Conservation (phyloP, 331 rosid species). For the Stylosanthes scabra region DNA sequence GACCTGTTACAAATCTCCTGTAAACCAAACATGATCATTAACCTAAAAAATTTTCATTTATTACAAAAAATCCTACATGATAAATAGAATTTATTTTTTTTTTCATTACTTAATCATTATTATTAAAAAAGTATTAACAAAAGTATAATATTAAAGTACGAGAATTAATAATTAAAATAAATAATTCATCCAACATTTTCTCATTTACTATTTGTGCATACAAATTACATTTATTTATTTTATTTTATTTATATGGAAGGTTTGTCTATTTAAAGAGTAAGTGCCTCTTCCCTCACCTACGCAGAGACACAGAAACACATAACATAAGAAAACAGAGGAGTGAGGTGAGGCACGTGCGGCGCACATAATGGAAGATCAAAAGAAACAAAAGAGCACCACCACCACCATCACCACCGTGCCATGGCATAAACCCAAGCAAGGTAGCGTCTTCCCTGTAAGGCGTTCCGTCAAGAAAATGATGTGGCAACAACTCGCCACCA, state of each 20-base stretch:
- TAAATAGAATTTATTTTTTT: too few relatives aligned
- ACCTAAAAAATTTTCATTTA: too few relatives aligned
- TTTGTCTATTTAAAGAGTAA: neutral
- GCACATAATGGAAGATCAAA: slow-evolving; percentile 22
- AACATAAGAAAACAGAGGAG: neutral
- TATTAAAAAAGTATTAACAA: too few relatives aligned
- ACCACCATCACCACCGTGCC: neutral
- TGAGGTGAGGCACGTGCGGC: too few relatives aligned
- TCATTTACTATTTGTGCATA: too few relatives aligned
- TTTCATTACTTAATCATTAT: too few relatives aligned
- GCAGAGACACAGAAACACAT: neutral
- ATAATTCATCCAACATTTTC: too few relatives aligned
- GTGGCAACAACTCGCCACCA: neutral
- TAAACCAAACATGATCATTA: too few relatives aligned
- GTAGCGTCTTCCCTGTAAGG: slow-evolving; percentile 41
- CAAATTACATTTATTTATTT: neutral
- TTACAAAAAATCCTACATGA: too few relatives aligned
- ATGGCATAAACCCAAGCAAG: slow-evolving; percentile 38
- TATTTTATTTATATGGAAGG: neutral
- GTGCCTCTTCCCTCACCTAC: neutral
- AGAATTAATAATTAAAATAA: too few relatives aligned
- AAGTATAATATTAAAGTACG: too few relatives aligned
- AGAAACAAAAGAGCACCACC: neutral
- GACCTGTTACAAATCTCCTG: too few relatives aligned
- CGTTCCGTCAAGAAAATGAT: slow-evolving; percentile 34